Conservation (phyloP, 2,329 filamentous ascomycete species). For the Fusarium domesticum region DNA sequence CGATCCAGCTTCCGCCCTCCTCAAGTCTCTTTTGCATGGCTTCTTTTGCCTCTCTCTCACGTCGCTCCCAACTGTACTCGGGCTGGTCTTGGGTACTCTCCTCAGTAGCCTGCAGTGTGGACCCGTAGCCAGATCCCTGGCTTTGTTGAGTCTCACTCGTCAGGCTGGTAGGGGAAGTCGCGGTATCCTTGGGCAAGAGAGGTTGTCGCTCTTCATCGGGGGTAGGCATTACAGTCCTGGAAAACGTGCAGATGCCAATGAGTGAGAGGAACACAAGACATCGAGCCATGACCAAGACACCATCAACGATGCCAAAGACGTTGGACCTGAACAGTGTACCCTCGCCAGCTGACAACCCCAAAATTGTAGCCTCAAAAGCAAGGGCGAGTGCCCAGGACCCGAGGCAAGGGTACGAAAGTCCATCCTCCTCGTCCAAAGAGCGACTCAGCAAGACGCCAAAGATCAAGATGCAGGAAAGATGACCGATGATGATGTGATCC, state of each 20-base stretch:
- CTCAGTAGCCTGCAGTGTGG: constrained; percentile 38
- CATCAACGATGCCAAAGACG: constrained; percentile 26
- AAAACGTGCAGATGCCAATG: constrained; percentile 11
- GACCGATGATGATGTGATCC: constrained; percentile 52
- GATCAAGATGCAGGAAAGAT: constrained; percentile 60
- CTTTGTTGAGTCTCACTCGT: constrained; percentile 16
- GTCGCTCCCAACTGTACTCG: constrained; percentile 55
- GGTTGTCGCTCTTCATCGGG: constrained; percentile 58
- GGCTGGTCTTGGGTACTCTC: constrained; percentile 38
- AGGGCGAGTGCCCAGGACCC: constrained; percentile 61
- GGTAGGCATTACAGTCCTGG: constrained; percentile 20
- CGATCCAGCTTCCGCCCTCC: constrained; percentile 72
- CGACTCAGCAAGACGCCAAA: constrained; percentile 59
- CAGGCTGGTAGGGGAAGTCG: constrained; percentile 22
- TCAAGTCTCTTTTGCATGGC: constrained; percentile 66
- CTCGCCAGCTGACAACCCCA: constrained; percentile 27
- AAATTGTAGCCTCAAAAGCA: constrained; percentile 51
- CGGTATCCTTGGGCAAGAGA: constrained; percentile 43
- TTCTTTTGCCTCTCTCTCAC: constrained; percentile 52
- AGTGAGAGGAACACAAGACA: constrained; percentile 21
- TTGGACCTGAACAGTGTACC: constrained; percentile 3
- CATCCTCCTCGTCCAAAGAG: constrained; percentile 48
- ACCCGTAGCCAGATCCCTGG: constrained; percentile 40
- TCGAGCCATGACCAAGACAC: constrained; percentile 16
- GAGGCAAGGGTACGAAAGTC: constrained; percentile 61